Base-by-base conservation (phyloP, 2,329 filamentous ascomycete genomes). In the Zasmidium citrigriseum region DNA sequence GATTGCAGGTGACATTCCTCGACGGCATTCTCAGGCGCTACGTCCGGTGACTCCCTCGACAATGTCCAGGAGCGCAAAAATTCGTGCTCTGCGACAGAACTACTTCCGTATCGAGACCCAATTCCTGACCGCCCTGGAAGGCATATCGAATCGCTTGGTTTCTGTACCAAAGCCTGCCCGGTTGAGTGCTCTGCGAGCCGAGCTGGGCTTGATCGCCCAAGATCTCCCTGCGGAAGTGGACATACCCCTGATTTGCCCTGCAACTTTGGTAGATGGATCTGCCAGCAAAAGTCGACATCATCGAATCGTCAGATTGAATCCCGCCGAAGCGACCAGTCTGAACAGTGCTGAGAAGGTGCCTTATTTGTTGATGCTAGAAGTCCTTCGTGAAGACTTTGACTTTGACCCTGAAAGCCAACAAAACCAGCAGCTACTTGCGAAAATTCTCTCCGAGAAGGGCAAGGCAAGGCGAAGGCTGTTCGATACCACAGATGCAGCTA, bases 281-380 rank as follows among this genome's bases (percentile, higher is more conserved):
- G 85, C 89, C 1, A 85, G 88, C 23, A 87, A 86, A 70, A 93
- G 90, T 69, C 85, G 84, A 55, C 91, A 95, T 72, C 90, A 95
- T 70, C 86, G 90, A 34, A 91, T 95, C 59, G 90, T 95, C 47
- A 85, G 90, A 38, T 81, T 95, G 51, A 95, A 93, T 68, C 91
- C 90, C 5, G 89, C 89, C 1, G 90, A 95, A 74, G 88, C 90
- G 4, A 93, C 90, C 0, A 91, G 93, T 55, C 77, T 95, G 52
- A 95, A 95, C 74, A 95, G 90, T 71, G 90, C 90, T 3, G 90
- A 95, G 72, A 89, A 92, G 71, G 90, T 95, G 46, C 90, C 90
- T 1, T 95, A 92, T 74, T 75, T 95, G 51, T 81, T 95, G 24
- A 93, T 95, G 89, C 85, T 93, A 2, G 90, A 95, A 70, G 87